Percentiles rank a stretch among this genome's conserved stretches.
Conservation (phyloP, 352 stramenopile species). For the Globisporangium takayamanum region DNA sequence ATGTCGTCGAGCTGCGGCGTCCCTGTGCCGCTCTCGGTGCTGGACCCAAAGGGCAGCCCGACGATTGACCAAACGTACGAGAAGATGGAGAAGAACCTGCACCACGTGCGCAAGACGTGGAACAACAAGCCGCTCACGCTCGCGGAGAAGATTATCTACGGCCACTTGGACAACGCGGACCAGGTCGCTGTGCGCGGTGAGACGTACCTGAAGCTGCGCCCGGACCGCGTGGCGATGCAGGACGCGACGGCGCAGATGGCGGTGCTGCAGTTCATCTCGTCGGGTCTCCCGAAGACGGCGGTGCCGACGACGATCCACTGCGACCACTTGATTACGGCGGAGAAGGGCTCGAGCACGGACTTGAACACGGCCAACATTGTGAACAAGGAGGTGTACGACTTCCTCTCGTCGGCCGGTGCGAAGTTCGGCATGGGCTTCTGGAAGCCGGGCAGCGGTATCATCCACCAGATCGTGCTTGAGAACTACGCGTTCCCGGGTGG, state of each 20-base stretch:
- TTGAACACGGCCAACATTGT: conserved; percentile 85
- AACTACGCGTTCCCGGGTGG: conserved; percentile 94
- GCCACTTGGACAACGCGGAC: conserved; percentile 88
- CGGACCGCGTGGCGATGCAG: conserved; percentile 92
- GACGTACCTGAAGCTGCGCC: conserved; percentile 91
- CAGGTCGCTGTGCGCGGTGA: conserved; percentile 79
- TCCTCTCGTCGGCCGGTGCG: conserved; percentile 85
- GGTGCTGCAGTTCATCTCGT: conserved; percentile 94
- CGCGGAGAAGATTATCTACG: conserved; percentile 94
- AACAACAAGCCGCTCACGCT: conserved; percentile 89
- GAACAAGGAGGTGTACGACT: conserved; percentile 93
- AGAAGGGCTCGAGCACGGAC: conserved; percentile 87
- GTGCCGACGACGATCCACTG: conserved; percentile 93
- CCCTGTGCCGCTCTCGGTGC: conserved; percentile 78
- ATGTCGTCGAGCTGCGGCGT: conserved; percentile 73
- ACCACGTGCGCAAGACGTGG: conserved; percentile 85
- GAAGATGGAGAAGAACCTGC: conserved; percentile 89
- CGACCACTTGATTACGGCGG: conserved; percentile 92
- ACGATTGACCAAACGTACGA: conserved; percentile 92
- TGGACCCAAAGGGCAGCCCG: conserved; percentile 87
- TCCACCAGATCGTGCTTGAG: conserved; percentile 93
- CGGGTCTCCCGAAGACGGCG: conserved; percentile 88
- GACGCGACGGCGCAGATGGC: conserved; percentile 93
- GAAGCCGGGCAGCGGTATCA: conserved; percentile 91
- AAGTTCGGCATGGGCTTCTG: conserved; percentile 95